A percentile compares a stretch with the other conserved stretches of the same genome.
phyloP scores from a whole-genome alignment of 2,329 filamentous ascomycete genomes.

The Capronia americana region DNA sequence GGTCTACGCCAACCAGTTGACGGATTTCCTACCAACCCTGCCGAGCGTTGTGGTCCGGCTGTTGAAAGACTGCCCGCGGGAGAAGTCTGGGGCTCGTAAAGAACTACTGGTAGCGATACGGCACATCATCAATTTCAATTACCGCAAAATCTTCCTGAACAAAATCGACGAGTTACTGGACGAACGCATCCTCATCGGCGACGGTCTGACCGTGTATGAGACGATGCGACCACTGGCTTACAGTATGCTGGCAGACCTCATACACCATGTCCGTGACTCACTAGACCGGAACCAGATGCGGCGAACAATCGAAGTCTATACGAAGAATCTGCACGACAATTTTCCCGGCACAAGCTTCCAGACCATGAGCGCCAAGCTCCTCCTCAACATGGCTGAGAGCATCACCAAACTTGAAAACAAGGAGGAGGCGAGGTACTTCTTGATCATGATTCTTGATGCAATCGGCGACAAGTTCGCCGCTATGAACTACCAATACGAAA shows the following conservation, averaged over 20 bases:
- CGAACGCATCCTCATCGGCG: constrained; percentile 90
- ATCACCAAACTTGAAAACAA: constrained; percentile 95
- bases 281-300: constrained; percentile 89
- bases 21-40: constrained; percentile 83
- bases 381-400: constrained; percentile 97
- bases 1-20: constrained; percentile 83
- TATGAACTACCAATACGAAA: constrained; percentile 96
- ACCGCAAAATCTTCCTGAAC: constrained; percentile 88
- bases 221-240: constrained; percentile 95
- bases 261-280: constrained; percentile 94
- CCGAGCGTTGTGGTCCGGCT: constrained; percentile 90
- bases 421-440: constrained; percentile 88
- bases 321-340: constrained; percentile 90
- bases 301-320: constrained; percentile 96
- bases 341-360: constrained; percentile 98
- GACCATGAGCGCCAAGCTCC: constrained; percentile 97
- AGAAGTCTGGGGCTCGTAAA: constrained; percentile 92
- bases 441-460: constrained; percentile 96
- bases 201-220: constrained; percentile 95
- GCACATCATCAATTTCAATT: constrained; percentile 99
- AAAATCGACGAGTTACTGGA: constrained; percentile 96
- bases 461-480: constrained; percentile 98
- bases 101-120: constrained; percentile 94
- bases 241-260: constrained; percentile 97
- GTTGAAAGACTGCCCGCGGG: constrained; percentile 89